Evolutionary conservation across 176 grass and related monocot genomes (phyloP), one percentile per base, ranked within the genome.

Genomic region (Triticum turgidum): DNA sequence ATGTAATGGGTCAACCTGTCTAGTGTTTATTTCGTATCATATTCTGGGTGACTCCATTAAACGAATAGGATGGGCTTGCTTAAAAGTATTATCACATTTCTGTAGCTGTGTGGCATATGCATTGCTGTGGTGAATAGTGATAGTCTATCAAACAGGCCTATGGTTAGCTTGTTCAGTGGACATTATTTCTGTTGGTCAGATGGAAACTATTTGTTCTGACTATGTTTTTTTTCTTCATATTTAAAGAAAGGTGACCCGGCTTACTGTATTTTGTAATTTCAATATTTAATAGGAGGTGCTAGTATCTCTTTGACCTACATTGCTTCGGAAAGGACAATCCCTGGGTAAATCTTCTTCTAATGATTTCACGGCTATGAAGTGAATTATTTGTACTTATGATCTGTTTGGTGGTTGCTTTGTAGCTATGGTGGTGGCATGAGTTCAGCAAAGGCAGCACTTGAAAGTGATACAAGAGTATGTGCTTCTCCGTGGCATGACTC

Each of bases 341-440:
- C 91, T 59, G 94, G 94, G 91, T 96, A 91, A 87, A 59, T 73
- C 24, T 69, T 58, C 12, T 82, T 73, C 13, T n/a, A 77, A n/a
- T 56, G 22, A 20, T 77, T 37, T 80, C 14, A 39, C 12, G 61
- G 12, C 14, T 49, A 39, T 61, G 33, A 64, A 20, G 13, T 67
- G 13, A 69, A 41, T 17, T 85, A 73, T 72, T 15, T 39, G 25
- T 82, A 72, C 27, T 78, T 73, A 65, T 6, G 24, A 64, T 75
- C 73, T 80, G 77, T 79, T 73, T 90, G 52, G 39, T 65, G 9
- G 67, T 77, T 79, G 76, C 29, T 82, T 81, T 88, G 9, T 73
- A 98, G 92, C 27, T 93, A 98, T 30, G 95, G 95, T 41, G 95
- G 93, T 69, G 95, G 92, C 56, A 95, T 97, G 95, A 97, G 92